Evolutionary conservation across 371 early-diverging fungal species (phyloP).

Genomic region (Conidiobolus incongruus): DNA sequence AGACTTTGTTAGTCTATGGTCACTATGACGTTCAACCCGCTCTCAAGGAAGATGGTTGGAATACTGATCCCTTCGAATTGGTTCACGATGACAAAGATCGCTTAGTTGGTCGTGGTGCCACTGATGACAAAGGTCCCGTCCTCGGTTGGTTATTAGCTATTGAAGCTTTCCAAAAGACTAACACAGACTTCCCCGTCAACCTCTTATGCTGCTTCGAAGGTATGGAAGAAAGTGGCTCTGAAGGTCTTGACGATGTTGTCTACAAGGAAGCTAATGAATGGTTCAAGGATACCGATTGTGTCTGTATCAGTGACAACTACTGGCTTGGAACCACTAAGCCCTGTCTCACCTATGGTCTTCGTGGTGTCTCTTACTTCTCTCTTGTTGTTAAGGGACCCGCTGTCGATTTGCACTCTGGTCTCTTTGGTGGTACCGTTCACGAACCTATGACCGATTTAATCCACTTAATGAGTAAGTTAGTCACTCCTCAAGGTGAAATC

Average conservation of each 20-base stretch:
- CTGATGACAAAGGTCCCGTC: conserved; percentile 91
- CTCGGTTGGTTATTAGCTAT: conserved; percentile 86
- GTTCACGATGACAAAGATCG: conserved; percentile 62
- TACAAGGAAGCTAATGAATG: conserved; percentile 54
- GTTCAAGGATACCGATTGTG: conserved; percentile 76
- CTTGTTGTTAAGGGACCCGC: conserved; percentile 54
- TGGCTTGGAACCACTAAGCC: conserved; percentile 92
- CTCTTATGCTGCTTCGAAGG: conserved; percentile 89
- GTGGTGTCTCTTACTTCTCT: conserved; percentile 75
- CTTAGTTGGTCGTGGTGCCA: conserved; percentile 76
- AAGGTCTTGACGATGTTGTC: conserved; percentile 87
- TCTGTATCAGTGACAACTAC: conserved; percentile 93
- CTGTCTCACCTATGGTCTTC: conserved; percentile 78
- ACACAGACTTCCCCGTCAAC: conserved; percentile 80
- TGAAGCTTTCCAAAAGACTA: conserved; percentile 76
- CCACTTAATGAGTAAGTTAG: conserved; percentile 61
- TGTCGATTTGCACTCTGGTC: conserved; percentile 87
- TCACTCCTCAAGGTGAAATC: conserved; percentile 67
- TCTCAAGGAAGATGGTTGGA: conserved; percentile 87
- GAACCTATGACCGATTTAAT: conserved; percentile 93
- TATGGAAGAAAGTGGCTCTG: conserved; percentile 46
- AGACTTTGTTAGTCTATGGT: conserved; percentile 87
- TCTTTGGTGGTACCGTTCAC: conserved; percentile 90
- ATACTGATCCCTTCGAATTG: conserved; percentile 73
- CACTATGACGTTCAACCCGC: conserved; percentile 95